Percentiles rank a stretch among this genome's conserved stretches.
Conservation (phyloP, 331 rosid species). For the Ulmus americana region DNA sequence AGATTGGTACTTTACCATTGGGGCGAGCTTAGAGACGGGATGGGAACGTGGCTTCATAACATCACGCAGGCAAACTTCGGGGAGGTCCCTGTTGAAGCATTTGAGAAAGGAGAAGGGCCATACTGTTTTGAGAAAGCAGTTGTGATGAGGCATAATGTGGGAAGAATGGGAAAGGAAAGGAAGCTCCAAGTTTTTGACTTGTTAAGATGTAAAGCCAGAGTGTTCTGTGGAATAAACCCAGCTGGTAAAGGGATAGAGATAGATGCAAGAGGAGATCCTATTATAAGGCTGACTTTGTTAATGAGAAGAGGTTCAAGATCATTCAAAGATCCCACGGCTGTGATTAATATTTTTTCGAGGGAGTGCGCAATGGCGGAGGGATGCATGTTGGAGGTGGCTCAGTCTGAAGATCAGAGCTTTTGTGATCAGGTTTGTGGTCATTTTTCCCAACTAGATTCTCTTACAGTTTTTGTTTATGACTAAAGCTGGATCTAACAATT, state of each 20-base stretch:
- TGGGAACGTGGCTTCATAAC: conserved; percentile 31
- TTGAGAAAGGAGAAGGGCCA: conserved; percentile 14
- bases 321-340: conserved; percentile 25
- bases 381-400: conserved; percentile 23
- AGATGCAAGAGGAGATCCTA: conserved; percentile 22
- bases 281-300: conserved; percentile 25
- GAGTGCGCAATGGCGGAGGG: conserved; percentile 18
- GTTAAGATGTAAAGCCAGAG: conserved; percentile 32
- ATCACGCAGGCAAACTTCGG: conserved; percentile 18
- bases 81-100: conserved; percentile 14
- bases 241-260: conserved; percentile 21
- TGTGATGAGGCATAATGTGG: conserved; percentile 34
- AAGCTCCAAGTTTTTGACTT: conserved; percentile 21
- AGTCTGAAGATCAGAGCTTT: conserved; percentile 25
- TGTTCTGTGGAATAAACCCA: conserved; percentile 19
- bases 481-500: not conserved
- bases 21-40: conserved; percentile 29
- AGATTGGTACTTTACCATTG: conserved; percentile 27
- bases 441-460: not conserved
- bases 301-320: conserved; percentile 32
- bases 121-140: conserved; percentile 31
- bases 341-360: conserved; percentile 18
- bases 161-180: conserved; percentile 28
- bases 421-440: conserved; percentile 27
- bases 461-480: not conserved